These are phyloP conservation scores for Solanum hybrid DNA, from an alignment of 305 asterid species.

Conservation along the genomic window DNA sequence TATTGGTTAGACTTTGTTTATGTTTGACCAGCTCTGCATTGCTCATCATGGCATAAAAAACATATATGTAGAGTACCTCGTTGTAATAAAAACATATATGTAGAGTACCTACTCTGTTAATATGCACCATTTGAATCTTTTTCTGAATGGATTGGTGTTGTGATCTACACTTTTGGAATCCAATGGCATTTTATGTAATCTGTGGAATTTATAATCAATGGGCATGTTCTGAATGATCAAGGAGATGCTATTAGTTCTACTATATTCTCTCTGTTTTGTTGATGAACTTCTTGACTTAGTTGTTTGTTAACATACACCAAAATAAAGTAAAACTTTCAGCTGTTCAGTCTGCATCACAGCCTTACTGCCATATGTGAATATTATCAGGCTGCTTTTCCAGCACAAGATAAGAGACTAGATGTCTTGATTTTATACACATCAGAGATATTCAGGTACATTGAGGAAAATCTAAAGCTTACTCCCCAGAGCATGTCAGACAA, in stretches of 20 bases:
- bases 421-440: constrained; percentile 70
- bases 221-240: not conserved
- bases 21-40: constrained; percentile 1
- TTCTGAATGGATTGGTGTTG: not conserved
- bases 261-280: not conserved
- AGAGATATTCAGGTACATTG: constrained; percentile 70
- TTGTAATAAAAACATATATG: not conserved
- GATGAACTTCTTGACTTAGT: not conserved
- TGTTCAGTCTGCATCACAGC: constrained; percentile 6
- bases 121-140: not conserved
- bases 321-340: not conserved
- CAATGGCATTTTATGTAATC: not conserved
- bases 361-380: constrained; percentile 7
- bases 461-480: constrained; percentile 85
- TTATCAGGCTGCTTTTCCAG: constrained; percentile 79
- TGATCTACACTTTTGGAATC: not conserved
- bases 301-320: constrained; percentile 1
- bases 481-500: constrained; percentile 92
- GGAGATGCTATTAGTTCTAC: not conserved
- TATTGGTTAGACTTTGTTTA: not conserved
- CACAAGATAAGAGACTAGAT: constrained; percentile 80
- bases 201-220: not conserved
- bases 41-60: not conserved
- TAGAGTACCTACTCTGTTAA: not conserved
- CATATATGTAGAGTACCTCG: not conserved